Conservation (phyloP, 1,284 basidiomycete species). For the Puccinia horiana region DNA sequence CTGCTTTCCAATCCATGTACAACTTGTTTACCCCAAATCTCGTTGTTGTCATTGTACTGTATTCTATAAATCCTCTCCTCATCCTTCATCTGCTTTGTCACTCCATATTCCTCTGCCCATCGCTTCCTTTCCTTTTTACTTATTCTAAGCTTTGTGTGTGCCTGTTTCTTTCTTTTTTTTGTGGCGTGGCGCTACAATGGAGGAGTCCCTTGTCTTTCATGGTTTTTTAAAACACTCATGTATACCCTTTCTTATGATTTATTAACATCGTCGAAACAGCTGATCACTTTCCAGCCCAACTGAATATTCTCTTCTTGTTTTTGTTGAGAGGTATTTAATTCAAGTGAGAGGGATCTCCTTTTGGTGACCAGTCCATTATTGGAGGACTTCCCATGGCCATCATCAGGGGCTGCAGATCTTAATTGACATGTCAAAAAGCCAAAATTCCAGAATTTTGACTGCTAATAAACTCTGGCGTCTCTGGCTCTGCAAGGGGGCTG, state of each 20-base stretch:
- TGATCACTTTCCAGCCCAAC: too few species aligned
- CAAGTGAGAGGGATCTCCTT: too few species aligned
- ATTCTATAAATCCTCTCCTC: background rate
- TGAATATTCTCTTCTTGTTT: too few species aligned
- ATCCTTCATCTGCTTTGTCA: background rate
- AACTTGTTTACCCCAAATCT: background rate
- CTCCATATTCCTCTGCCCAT: background rate
- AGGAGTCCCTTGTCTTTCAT: background rate
- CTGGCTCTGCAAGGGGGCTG: too few species aligned
- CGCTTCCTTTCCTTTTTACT: background rate
- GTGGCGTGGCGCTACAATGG: conserved; percentile 10
- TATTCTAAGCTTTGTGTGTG: background rate
- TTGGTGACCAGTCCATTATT: too few species aligned
- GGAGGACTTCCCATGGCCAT: too few species aligned
- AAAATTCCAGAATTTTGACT: too few species aligned
- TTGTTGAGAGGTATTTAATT: too few species aligned
- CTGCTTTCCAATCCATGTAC: background rate
- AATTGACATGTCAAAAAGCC: too few species aligned
- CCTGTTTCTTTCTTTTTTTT: background rate
- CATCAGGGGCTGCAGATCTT: too few species aligned
- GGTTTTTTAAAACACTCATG: background rate
- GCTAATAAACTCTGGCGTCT: too few species aligned
- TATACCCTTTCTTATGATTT: conserved; percentile 16
- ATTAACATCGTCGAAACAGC: background rate
- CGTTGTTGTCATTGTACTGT: conserved; percentile 9